phyloP scores from a whole-genome alignment of 148 eudicot species.

The Cornus controversa region DNA sequence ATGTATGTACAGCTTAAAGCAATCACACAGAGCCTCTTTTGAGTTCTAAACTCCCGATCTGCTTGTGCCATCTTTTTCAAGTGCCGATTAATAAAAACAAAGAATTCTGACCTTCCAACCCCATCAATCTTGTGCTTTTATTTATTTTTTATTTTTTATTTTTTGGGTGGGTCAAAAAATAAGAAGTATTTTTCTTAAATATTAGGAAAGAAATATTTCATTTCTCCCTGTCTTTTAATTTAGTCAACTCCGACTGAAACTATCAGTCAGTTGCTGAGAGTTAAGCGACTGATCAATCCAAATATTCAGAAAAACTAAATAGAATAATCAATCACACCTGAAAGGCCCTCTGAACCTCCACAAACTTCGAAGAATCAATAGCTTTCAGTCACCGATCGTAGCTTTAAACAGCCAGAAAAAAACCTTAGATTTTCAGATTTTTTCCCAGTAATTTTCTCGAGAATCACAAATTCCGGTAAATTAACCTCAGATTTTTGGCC shows the following conservation, averaged over 20 bases:
- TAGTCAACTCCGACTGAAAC: neutral
- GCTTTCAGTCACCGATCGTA: neutral
- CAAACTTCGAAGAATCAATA: neutral
- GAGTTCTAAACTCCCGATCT: neutral
- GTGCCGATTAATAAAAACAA: neutral
- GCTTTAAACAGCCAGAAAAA: neutral
- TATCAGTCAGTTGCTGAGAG: neutral
- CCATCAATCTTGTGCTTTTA: too few relatives aligned
- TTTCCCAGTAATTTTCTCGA: neutral
- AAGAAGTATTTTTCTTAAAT: too few relatives aligned
- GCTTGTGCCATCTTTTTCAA: neutral
- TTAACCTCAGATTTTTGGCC: neutral
- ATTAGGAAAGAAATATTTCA: too few relatives aligned
- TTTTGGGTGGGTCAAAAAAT: too few relatives aligned
- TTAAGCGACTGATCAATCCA: neutral
- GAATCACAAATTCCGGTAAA: neutral
- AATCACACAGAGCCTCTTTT: neutral
- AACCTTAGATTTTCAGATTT: neutral
- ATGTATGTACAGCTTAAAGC: neutral
- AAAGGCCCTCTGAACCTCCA: neutral
- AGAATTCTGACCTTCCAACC: too few relatives aligned
- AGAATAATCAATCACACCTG: neutral
- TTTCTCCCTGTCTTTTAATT: neutral
- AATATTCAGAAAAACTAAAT: neutral
- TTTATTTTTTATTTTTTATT: too few relatives aligned